Base-by-base conservation (phyloP, 2,329 filamentous ascomycete genomes). In the Penicillium brevicompactum region DNA sequence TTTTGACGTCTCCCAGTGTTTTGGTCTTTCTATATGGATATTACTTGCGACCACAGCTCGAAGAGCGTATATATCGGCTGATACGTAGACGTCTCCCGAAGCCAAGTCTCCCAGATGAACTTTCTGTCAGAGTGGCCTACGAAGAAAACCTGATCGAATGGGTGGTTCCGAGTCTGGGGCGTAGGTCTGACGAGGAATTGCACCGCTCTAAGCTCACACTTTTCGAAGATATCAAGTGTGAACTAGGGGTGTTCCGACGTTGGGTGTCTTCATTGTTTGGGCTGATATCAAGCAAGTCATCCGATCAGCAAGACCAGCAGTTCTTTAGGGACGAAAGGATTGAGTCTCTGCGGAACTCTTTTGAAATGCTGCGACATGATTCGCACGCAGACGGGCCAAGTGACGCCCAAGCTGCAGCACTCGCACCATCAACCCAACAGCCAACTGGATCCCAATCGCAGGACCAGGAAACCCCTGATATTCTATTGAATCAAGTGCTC, bases 81-180 rank as follows among this genome's bases (percentile, higher is more conserved):
- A 66, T 77, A 21, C 71, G 74, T 44, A 69, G 75, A 45, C 68
- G 69, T 44, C 53, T 77, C n/a, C 74, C 74, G n/a, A 76, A 76
- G 55, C 74, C 74, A 30, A 69, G 62, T 31, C 60, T 70, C 7
- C 73, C 74, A 11, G 74, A 77, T 61, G 73, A 74, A 31, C 66
- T 76, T 27, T 77, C 75, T 7, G 67, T 77, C 50, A 68, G 71
- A 49, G 74, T 77, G 53, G 74, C 75, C 7, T 64, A 68, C n/a
- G 74, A 77, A 41, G 75, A 76, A 58, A 75, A 76, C 41, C 67
- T 77, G 14, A 67, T 76, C 42, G 75, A 77, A 50, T 77, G 75
- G 75, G 74, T 75, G 40, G 69, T 74, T 21, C 75, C 75, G 10
- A 68, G 69, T 4, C 62, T 76, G 6, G 74, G 74, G 3, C 72